Evolutionary conservation across 2,329 filamentous ascomycete genomes (phyloP).

Genomic region (Pseudocercospora macadamiae): DNA sequence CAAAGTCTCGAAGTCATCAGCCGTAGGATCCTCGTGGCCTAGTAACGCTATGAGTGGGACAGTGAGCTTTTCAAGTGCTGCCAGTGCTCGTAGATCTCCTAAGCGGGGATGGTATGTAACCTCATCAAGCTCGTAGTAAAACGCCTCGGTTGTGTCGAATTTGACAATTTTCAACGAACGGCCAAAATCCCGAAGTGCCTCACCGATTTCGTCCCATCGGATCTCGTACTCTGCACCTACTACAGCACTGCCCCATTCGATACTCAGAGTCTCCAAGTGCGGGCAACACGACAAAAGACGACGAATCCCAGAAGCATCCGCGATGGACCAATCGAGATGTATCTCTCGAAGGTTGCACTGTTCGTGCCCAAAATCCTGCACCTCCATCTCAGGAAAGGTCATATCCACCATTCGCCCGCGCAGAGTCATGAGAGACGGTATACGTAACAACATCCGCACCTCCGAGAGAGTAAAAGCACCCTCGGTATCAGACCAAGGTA

Average conservation of each 20-base stretch:
- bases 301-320: conserved; percentile 9
- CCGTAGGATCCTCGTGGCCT: background rate
- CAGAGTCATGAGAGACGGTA: background rate
- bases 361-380: background rate
- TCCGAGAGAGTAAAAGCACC: background rate
- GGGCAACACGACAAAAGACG: background rate
- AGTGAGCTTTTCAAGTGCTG: conserved; percentile 7
- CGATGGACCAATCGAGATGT: background rate
- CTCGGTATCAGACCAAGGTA: background rate
- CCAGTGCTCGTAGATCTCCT: background rate
- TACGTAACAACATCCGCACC: background rate
- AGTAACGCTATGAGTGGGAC: conserved; percentile 1
- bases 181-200: conserved; percentile 8
- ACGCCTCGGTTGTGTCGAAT: conserved; percentile 6
- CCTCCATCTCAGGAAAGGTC: background rate
- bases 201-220: conserved; percentile 5
- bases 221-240: conserved; percentile 14
- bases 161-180: background rate
- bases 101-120: conserved; percentile 5
- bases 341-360: background rate
- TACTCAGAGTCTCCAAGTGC: background rate
- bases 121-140: background rate
- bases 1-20: background rate
- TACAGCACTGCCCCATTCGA: conserved; percentile 7
- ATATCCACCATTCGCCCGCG: background rate